These are phyloP conservation scores for Glaciozyma martinii DNA, from an alignment of 768 basidiomycete species.

Conservation along the genomic window DNA sequence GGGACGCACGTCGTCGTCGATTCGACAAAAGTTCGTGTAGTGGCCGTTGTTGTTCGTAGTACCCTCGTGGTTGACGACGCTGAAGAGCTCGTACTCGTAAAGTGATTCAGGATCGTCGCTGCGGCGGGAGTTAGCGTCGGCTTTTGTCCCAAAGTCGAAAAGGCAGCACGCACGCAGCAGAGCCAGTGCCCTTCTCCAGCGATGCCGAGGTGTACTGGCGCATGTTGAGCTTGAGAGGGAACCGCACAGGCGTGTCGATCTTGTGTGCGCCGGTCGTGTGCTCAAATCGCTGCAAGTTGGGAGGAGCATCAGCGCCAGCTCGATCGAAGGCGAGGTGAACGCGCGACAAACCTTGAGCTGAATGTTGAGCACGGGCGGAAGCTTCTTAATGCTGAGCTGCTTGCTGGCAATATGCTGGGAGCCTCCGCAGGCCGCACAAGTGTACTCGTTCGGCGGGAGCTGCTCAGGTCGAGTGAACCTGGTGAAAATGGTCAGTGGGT, in stretches of 20 bases:
- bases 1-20: slow-evolving; percentile 65
- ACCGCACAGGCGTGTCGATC: slow-evolving; percentile 70
- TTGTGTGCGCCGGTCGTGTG: slow-evolving; percentile 73
- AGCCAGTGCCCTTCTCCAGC: background rate
- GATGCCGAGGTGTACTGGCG: slow-evolving; percentile 44
- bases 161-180: background rate
- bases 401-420: slow-evolving; percentile 67
- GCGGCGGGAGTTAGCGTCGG: too few relatives aligned
- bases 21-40: slow-evolving; percentile 79
- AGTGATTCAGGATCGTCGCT: slow-evolving; percentile 49
- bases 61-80: slow-evolving; percentile 90
- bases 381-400: slow-evolving; percentile 68
- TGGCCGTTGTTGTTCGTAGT: slow-evolving; percentile 81
- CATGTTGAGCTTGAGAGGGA: slow-evolving; percentile 81
- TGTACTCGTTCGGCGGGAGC: slow-evolving; percentile 70
- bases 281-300: slow-evolving; percentile 65
- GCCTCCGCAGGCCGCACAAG: slow-evolving; percentile 71
- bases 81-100: slow-evolving; percentile 85
- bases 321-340: background rate
- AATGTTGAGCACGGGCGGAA: slow-evolving; percentile 84
- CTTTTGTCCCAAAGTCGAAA: too few relatives aligned
- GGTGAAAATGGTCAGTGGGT: background rate
- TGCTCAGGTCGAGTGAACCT: slow-evolving; percentile 83
- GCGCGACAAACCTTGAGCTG: slow-evolving; percentile 70
- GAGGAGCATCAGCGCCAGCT: background rate